Evolutionary conservation across 2,329 filamentous ascomycete species (phyloP).

Genomic region (Neophaeococcomyces mojaviensis): DNA sequence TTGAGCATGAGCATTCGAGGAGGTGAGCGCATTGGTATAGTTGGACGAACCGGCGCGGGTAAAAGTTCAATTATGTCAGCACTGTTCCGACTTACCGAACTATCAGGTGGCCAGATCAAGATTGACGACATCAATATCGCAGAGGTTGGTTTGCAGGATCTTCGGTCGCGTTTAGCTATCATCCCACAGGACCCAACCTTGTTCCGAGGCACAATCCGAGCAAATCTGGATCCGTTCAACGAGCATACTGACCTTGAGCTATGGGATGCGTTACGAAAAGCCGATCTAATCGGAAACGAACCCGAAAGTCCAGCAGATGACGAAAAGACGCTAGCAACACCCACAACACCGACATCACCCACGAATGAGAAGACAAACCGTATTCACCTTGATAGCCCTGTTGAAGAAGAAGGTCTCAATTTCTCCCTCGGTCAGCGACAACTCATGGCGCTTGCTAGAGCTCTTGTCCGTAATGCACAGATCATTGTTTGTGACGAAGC

Average conservation of each 20-base stretch:
- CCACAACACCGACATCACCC: slow-evolving; percentile 18
- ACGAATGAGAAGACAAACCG: slow-evolving; percentile 33
- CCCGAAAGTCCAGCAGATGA: slow-evolving; percentile 12
- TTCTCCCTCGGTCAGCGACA: slow-evolving; percentile 93
- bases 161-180: slow-evolving; percentile 21
- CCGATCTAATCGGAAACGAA: slow-evolving; percentile 35
- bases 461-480: slow-evolving; percentile 75
- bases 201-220: slow-evolving; percentile 21
- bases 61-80: slow-evolving; percentile 31
- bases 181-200: slow-evolving; percentile 24
- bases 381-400: slow-evolving; percentile 73
- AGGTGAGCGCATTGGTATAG: slow-evolving; percentile 43
- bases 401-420: slow-evolving; percentile 92
- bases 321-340: slow-evolving; percentile 9
- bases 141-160: slow-evolving; percentile 20
- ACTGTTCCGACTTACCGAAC: slow-evolving; percentile 22
- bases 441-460: slow-evolving; percentile 86
- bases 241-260: slow-evolving; percentile 14
- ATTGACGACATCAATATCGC: slow-evolving; percentile 23
- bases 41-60: slow-evolving; percentile 27
- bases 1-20: slow-evolving; percentile 44
- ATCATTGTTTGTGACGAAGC: slow-evolving; percentile 98
- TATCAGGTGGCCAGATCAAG: slow-evolving; percentile 20
- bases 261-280: slow-evolving; percentile 40
- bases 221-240: slow-evolving; percentile 23